A percentile compares a stretch with the other conserved stretches of the same genome.
phyloP scores from a whole-genome alignment of 1,139 yeast species.

The Pichia sp. region DNA sequence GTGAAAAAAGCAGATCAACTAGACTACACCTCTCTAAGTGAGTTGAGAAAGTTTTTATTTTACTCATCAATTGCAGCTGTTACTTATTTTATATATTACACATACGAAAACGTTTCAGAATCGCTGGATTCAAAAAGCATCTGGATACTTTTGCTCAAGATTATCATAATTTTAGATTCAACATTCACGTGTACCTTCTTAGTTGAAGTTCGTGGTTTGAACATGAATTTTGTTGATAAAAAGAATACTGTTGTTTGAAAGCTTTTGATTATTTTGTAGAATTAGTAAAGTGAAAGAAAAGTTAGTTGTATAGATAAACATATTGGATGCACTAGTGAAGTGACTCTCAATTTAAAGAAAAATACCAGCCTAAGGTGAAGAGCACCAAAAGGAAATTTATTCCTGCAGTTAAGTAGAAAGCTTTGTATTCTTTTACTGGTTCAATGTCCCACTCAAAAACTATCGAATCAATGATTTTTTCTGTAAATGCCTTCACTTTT shows the following conservation, averaged over 20 bases:
- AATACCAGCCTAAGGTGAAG: slow-evolving; percentile 8
- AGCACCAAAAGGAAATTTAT: neutral
- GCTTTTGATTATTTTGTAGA: neutral
- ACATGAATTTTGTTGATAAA: slow-evolving; percentile 9
- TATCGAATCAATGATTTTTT: neutral
- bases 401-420: slow-evolving; percentile 7
- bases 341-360: slow-evolving; percentile 7
- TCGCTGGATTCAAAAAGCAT: neutral
- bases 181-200: slow-evolving; percentile 19
- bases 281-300: neutral
- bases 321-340: neutral
- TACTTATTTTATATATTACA: slow-evolving; percentile 7
- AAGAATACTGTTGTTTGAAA: slow-evolving; percentile 7
- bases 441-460: slow-evolving; percentile 15
- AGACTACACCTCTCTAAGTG: slow-evolving; percentile 1
- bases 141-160: slow-evolving; percentile 12
- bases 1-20: neutral
- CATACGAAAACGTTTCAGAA: slow-evolving; percentile 2
- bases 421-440: slow-evolving; percentile 1
- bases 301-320: neutral
- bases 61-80: slow-evolving; percentile 7
- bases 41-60: slow-evolving; percentile 15
- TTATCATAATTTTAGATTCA: slow-evolving; percentile 21
- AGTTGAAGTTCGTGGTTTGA: slow-evolving; percentile 21
- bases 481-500: slow-evolving; percentile 2